Conservation (phyloP, 371 early-diverging fungal species). For the Catenaria anguillulae region DNA sequence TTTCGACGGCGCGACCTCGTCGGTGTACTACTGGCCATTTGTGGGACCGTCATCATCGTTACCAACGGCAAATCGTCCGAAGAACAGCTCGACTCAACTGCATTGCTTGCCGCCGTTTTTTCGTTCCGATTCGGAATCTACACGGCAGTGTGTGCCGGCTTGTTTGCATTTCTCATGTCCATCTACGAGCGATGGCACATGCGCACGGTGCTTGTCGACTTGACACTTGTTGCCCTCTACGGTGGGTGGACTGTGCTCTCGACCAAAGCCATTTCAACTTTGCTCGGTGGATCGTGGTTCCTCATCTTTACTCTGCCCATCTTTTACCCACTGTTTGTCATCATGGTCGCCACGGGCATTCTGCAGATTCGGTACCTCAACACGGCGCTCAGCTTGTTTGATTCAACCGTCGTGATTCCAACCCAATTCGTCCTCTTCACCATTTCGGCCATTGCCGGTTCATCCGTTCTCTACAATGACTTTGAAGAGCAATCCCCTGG, state of each 20-base stretch:
- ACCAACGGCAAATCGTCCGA: constrained; percentile 44
- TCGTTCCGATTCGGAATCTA: constrained; percentile 45
- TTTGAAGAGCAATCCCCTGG: constrained; percentile 42
- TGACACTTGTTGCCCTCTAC: constrained; percentile 52
- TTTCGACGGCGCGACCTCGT: constrained; percentile 47
- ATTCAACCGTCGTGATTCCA: constrained; percentile 60
- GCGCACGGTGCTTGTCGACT: constrained; percentile 36
- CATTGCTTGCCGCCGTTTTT: constrained; percentile 40
- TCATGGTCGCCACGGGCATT: constrained; percentile 46
- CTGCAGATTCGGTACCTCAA: constrained; percentile 58
- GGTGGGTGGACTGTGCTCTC: constrained; percentile 68
- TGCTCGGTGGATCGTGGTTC: constrained; percentile 44
- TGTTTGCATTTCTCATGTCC: constrained; percentile 19
- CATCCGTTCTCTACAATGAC: constrained; percentile 52
- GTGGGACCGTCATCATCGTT: constrained; percentile 53
- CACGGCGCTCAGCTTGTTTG: constrained; percentile 48
- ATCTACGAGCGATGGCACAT: constrained; percentile 1
- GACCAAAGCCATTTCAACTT: constrained; percentile 54
- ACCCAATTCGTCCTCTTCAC: constrained; percentile 68
- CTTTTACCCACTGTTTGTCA: constrained; percentile 43
- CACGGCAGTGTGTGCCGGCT: constrained; percentile 28
- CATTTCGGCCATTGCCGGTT: constrained; percentile 54
- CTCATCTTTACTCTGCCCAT: constrained; percentile 48
- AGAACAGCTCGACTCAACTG: constrained; percentile 28
- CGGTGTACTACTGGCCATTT: constrained; percentile 48